Conservation (phyloP, 2,329 filamentous ascomycete genomes). For the Diaporthe amygdali region DNA sequence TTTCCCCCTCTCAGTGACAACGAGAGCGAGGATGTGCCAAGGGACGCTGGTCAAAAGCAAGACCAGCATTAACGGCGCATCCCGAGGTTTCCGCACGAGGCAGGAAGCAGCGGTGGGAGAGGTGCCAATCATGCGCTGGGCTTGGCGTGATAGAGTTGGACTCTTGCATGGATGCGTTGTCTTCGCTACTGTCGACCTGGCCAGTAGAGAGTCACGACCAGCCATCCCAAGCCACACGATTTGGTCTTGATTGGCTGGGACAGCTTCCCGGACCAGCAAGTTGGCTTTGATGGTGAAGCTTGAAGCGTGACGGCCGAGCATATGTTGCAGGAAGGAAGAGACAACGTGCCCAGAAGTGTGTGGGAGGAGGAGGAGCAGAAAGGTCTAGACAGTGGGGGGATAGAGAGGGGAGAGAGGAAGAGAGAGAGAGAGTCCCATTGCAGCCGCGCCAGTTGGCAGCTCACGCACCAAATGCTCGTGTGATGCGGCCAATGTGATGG, state of each 20-base stretch:
- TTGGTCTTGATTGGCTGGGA: slow-evolving; percentile 49
- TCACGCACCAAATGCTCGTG: slow-evolving; percentile 42
- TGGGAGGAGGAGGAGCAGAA: neutral
- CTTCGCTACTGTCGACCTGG: slow-evolving; percentile 43
- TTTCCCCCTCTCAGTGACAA: neutral
- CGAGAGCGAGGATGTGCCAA: neutral
- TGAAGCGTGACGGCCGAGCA: slow-evolving; percentile 29
- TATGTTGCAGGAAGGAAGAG: neutral
- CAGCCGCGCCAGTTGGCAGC: slow-evolving; percentile 48
- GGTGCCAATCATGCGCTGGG: slow-evolving; percentile 18
- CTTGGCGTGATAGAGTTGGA: slow-evolving; percentile 26
- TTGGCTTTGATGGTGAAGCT: slow-evolving; percentile 26
- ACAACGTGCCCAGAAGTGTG: neutral
- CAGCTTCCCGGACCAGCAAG: slow-evolving; percentile 42
- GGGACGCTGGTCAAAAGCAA: neutral
- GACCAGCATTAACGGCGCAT: slow-evolving; percentile 2
- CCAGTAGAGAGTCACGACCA: slow-evolving; percentile 17
- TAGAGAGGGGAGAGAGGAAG: slow-evolving; percentile 24
- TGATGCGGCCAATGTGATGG: slow-evolving; percentile 50
- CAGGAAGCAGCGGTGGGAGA: slow-evolving; percentile 12
- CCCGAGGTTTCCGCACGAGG: slow-evolving; percentile 20
- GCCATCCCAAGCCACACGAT: neutral
- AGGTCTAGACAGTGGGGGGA: too few relatives aligned
- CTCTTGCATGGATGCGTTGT: slow-evolving; percentile 47
- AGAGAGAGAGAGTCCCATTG: slow-evolving; percentile 44